A percentile compares a stretch with the other conserved stretches of the same genome.
Conservation (phyloP, 441 rosid species). For the Gossypium davidsonii region DNA sequence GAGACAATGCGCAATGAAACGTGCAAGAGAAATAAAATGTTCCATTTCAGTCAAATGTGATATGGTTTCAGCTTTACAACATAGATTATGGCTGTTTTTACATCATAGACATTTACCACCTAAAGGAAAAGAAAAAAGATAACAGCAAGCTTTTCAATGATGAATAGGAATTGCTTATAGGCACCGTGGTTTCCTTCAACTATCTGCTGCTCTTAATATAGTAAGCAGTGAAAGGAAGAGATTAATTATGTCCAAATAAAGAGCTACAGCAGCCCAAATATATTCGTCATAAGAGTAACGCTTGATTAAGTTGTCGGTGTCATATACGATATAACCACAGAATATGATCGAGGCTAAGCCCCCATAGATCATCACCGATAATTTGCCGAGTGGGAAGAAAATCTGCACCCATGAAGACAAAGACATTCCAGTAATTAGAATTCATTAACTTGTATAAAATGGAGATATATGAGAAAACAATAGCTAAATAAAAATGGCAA, state of each 20-base stretch:
- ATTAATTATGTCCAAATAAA: conserved; percentile 56
- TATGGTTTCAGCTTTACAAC: not conserved
- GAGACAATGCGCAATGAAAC: not conserved
- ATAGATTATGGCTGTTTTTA: not conserved
- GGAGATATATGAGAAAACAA: not conserved
- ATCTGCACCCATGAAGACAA: conserved; percentile 36
- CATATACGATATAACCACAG: conserved; percentile 63
- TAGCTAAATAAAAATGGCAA: not conserved
- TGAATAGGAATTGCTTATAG: not conserved
- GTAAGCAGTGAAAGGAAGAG: conserved; percentile 55
- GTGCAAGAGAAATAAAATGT: not conserved
- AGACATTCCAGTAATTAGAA: not conserved
- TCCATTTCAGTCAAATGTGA: not conserved
- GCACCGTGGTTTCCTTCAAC: conserved; percentile 2
- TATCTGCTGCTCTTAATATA: conserved; percentile 48
- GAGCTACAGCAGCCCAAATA: conserved; percentile 60
- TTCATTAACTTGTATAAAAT: not conserved
- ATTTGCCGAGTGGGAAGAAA: conserved; percentile 51
- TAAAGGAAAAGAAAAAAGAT: not conserved
- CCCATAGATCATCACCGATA: conserved; percentile 63
- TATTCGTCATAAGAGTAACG: conserved; percentile 56
- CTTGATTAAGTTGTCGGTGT: conserved; percentile 67
- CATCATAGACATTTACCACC: not conserved
- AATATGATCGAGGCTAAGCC: conserved; percentile 52
- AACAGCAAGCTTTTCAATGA: not conserved